Base-by-base conservation (phyloP, 306 rosid genomes). In the Mimosa pudica region DNA sequence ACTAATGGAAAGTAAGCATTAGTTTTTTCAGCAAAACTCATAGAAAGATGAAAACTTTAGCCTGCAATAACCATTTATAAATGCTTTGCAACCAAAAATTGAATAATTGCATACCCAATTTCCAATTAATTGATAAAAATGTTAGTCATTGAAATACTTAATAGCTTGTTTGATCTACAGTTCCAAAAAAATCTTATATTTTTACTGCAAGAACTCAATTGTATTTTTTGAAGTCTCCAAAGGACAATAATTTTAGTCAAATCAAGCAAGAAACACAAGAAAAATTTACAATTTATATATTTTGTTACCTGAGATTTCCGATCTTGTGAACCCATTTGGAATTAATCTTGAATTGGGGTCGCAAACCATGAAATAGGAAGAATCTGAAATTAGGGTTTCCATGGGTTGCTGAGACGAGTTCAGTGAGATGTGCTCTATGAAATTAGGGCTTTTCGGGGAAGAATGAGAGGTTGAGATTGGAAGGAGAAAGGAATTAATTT, bases 331-430 rank as follows among this genome's bases (percentile, higher is more conserved):
- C 44, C 98, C 98, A 47, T 83, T 51, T n/a, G 86, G 77, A 46
- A 91, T 65, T 18, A 93, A 76, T 72, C 89, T 90, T 38, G 92
- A 88, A 83, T 35, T 81, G 14, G 88, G 76, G 77, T 88, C 94
- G 47, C 91, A 89, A 9, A 91, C 86, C 86, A 87, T 85, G 2
- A 88, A 91, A 65, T 91, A 93, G 36, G 79, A 63, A 36, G 84
- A 82, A 69, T 58, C 75, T 63, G 88, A 70, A 49, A 74, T 79
- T 79, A 79, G 89, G 89, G 88, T 85, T 88, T 84, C 79, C 64
- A 76, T 70, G 71, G 76, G 9, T 62, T 83, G 82, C 70, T 73
- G 84, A 76, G 46, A 74, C 69, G 75, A 55, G 81, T 71, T 60
- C 41, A 80, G 57, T 67, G 75, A 88, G 64, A 70, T 77, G 24